Evolutionary conservation across 2,329 filamentous ascomycete species (phyloP).

Genomic region (Aspergillus bombycis): DNA sequence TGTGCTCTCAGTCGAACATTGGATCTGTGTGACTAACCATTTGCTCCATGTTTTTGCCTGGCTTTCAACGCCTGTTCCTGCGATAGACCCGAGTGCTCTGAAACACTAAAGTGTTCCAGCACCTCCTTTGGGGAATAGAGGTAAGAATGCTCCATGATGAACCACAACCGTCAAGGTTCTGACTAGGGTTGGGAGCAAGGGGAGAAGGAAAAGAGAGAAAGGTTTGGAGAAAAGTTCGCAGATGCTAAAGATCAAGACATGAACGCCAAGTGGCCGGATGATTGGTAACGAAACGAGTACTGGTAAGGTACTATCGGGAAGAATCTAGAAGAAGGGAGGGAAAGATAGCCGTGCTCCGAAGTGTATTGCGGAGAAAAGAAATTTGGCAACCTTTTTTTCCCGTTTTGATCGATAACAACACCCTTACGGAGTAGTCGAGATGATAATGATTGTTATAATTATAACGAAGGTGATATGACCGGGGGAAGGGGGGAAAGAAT

Average conservation of each 20-base stretch:
- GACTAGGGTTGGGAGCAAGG: conserved; percentile 12
- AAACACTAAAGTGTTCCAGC: conserved; percentile 56
- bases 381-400: not conserved
- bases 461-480: conserved; percentile 1
- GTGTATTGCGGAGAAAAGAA: conserved; percentile 1
- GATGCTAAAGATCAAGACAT: conserved; percentile 22
- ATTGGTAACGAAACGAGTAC: conserved; percentile 15
- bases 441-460: not conserved
- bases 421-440: not conserved
- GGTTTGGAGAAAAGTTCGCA: conserved; percentile 4
- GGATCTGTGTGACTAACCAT: conserved; percentile 48
- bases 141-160: conserved; percentile 58
- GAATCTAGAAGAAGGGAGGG: conserved; percentile 25
- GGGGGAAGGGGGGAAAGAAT: not conserved
- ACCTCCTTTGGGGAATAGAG: conserved; percentile 53
- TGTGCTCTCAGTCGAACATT: not conserved
- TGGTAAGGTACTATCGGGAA: conserved; percentile 19
- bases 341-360: conserved; percentile 7
- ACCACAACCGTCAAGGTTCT: conserved; percentile 9
- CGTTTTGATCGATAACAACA: not conserved
- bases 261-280: conserved; percentile 31
- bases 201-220: conserved; percentile 15
- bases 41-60: conserved; percentile 56
- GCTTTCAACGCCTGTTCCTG: conserved; percentile 51
- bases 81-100: conserved; percentile 55